These are phyloP conservation scores for Stachybotrys elegans DNA, from an alignment of 2,329 filamentous ascomycete genomes.

Conservation along the genomic window DNA sequence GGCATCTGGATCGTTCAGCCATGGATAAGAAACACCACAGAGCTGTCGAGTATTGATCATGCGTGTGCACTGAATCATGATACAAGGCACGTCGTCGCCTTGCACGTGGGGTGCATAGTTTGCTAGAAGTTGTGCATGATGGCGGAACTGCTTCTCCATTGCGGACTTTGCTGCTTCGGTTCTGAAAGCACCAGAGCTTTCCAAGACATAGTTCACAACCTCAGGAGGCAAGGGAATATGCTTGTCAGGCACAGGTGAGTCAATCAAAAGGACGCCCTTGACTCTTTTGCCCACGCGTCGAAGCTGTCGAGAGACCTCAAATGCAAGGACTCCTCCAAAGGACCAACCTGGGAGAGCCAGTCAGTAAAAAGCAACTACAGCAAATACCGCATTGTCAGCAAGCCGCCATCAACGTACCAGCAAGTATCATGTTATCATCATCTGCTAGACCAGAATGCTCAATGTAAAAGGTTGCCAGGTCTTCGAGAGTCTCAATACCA, in stretches of 20 bases:
- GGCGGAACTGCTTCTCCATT: not conserved
- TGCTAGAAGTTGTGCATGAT: not conserved
- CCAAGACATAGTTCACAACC: conserved; percentile 8
- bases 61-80: conserved; percentile 14
- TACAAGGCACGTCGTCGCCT: conserved; percentile 9
- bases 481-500: not conserved
- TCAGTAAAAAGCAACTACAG: no score
- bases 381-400: not conserved
- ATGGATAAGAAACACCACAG: conserved; percentile 11
- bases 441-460: conserved; percentile 10
- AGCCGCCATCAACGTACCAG: conserved; percentile 32
- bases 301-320: conserved; percentile 36
- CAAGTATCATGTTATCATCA: conserved; percentile 7
- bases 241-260: conserved; percentile 37
- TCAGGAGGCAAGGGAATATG: conserved; percentile 39
- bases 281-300: conserved; percentile 29
- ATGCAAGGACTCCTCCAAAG: conserved; percentile 48
- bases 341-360: conserved; percentile 33
- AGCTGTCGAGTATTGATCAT: conserved; percentile 14
- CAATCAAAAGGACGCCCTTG: conserved; percentile 35
- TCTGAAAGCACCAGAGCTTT: not conserved
- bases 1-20: not conserved
- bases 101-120: not conserved
- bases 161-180: not conserved
- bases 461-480: conserved; percentile 12